Conservation (phyloP, 2,329 filamentous ascomycete species). For the Penicillium sclerotigenum region DNA sequence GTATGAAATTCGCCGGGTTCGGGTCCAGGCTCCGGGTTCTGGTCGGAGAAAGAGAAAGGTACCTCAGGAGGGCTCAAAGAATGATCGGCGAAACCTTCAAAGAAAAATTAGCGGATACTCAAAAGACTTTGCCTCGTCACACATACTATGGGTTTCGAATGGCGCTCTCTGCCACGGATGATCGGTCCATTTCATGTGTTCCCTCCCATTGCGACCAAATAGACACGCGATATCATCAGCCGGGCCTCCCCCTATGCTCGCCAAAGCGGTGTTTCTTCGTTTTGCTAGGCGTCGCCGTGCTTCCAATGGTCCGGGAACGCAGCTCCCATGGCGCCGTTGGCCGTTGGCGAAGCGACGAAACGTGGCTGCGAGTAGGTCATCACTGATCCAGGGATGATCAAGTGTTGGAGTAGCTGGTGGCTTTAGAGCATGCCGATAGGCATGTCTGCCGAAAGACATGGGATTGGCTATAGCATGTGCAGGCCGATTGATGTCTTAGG, state of each 20-base stretch:
- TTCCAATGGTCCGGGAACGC: slow-evolving; percentile 61
- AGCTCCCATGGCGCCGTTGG: slow-evolving; percentile 57
- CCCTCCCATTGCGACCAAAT: slow-evolving; percentile 41
- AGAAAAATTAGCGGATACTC: neutral
- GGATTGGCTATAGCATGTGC: slow-evolving; percentile 20
- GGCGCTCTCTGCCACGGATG: slow-evolving; percentile 24
- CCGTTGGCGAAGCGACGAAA: slow-evolving; percentile 49
- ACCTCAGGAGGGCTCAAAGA: slow-evolving; percentile 16
- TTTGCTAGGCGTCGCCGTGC: slow-evolving; percentile 55
- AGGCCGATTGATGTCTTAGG: slow-evolving; percentile 22
- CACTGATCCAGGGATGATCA: slow-evolving; percentile 47
- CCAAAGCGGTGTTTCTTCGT: slow-evolving; percentile 53
- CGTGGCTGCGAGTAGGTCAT: slow-evolving; percentile 44
- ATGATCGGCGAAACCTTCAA: slow-evolving; percentile 21
- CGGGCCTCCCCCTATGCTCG: slow-evolving; percentile 32
- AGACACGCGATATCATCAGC: slow-evolving; percentile 41
- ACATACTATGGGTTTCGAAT: slow-evolving; percentile 26
- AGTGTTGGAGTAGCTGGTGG: slow-evolving; percentile 24
- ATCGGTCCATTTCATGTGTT: slow-evolving; percentile 39
- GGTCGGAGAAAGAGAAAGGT: slow-evolving; percentile 22
- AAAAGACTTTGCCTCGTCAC: neutral
- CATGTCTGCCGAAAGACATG: slow-evolving; percentile 46
- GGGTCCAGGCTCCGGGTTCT: slow-evolving; percentile 12
- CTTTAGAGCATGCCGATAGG: slow-evolving; percentile 39
- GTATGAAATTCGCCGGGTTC: slow-evolving; percentile 8